Evolutionary conservation across 1,284 basidiomycete species (phyloP).

Genomic region (Microbotryum lychnidis-dioicae): DNA sequence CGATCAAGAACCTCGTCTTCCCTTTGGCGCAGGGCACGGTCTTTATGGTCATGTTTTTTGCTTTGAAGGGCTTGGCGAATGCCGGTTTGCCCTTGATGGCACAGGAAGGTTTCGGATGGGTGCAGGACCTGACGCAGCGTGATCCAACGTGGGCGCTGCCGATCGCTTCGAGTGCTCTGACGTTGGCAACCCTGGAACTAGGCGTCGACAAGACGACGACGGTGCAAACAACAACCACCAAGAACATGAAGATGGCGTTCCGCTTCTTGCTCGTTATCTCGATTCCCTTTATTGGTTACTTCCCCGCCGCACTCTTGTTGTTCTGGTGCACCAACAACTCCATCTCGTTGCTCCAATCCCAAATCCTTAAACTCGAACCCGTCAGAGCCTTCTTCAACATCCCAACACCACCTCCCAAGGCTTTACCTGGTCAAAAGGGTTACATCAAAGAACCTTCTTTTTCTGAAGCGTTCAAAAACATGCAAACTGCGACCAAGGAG

Average conservation of each 20-base stretch:
- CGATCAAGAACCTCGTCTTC: slow-evolving; percentile 52
- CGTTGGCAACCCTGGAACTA: slow-evolving; percentile 65
- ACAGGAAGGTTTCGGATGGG: slow-evolving; percentile 65
- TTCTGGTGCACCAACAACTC: slow-evolving; percentile 51
- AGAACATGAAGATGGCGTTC: slow-evolving; percentile 65
- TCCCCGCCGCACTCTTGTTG: slow-evolving; percentile 48
- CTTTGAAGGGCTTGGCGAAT: slow-evolving; percentile 61
- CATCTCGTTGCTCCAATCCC: slow-evolving; percentile 48
- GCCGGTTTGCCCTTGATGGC: slow-evolving; percentile 64
- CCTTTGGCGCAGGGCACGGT: slow-evolving; percentile 68
- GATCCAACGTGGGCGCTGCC: slow-evolving; percentile 78
- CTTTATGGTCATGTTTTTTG: slow-evolving; percentile 79
- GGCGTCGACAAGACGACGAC: slow-evolving; percentile 55
- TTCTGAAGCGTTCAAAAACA: slow-evolving; percentile 29
- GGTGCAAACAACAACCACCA: slow-evolving; percentile 48
- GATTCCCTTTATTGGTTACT: slow-evolving; percentile 52
- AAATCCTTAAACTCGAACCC: slow-evolving; percentile 46
- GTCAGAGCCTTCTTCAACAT: slow-evolving; percentile 49
- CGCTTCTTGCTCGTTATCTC: slow-evolving; percentile 54
- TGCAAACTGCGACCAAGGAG: slow-evolving; percentile 17
- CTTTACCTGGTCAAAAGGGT: slow-evolving; percentile 23
- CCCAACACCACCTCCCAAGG: slow-evolving; percentile 43
- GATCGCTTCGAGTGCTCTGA: slow-evolving; percentile 52
- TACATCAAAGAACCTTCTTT: slow-evolving; percentile 29
- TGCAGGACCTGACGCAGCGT: slow-evolving; percentile 66